Conservation (phyloP, 306 rosid species). For the barrel medic (Medicago truncatula) region DNA sequence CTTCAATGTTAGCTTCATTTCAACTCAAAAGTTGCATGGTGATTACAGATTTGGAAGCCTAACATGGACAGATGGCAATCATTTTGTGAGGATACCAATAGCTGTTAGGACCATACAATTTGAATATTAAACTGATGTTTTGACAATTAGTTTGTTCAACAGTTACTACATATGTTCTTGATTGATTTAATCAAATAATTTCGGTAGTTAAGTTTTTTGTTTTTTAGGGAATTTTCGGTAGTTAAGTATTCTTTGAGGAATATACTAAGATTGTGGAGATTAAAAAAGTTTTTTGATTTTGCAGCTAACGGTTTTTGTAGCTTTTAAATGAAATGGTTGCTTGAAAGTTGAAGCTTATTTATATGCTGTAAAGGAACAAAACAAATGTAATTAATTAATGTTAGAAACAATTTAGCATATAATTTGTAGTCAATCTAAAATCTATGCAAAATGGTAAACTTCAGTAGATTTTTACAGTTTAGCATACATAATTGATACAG, state of each 20-base stretch:
- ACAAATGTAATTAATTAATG: too few relatives aligned
- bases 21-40: conserved; percentile 58
- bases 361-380: too few relatives aligned
- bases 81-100: conserved; percentile 66
- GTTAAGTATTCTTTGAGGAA: conserved; percentile 19
- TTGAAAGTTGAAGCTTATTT: neutral
- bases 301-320: neutral
- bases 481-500: neutral
- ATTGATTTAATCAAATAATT: neutral
- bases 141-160: conserved; percentile 3
- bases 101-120: conserved; percentile 50
- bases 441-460: neutral
- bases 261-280: neutral
- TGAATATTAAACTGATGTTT: conserved; percentile 37
- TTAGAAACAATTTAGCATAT: neutral
- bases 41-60: conserved; percentile 72
- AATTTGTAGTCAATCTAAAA: neutral
- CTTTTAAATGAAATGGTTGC: neutral
- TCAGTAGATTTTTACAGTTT: neutral
- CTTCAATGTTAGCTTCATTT: conserved; percentile 54
- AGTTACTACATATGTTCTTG: neutral
- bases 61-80: conserved; percentile 72
- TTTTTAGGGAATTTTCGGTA: too few relatives aligned
- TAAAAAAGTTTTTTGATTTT: conserved; percentile 1
- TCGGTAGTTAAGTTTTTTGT: neutral